Conservation (phyloP, 2,329 filamentous ascomycete genomes). For the Colletotrichum salicis region DNA sequence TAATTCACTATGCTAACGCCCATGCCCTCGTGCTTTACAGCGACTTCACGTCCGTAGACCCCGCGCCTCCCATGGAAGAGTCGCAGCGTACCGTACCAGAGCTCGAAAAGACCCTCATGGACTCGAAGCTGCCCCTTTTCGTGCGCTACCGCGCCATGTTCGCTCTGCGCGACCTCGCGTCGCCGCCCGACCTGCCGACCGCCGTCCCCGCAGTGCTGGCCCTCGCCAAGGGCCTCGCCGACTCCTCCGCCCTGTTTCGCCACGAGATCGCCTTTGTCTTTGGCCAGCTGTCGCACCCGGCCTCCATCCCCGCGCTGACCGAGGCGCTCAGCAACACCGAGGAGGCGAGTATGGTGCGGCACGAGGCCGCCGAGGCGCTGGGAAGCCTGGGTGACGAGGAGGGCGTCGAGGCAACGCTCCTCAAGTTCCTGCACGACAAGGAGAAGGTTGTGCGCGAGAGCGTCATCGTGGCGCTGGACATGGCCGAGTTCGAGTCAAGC, state of each 20-base stretch:
- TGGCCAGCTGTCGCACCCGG: constrained; percentile 93
- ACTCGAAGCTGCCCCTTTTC: constrained; percentile 84
- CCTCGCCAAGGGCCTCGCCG: constrained; percentile 84
- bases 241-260: constrained; percentile 91
- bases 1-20: constrained; percentile 26
- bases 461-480: constrained; percentile 93
- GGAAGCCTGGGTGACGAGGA: constrained; percentile 94
- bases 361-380: constrained; percentile 96
- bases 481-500: constrained; percentile 95
- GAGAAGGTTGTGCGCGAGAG: constrained; percentile 96
- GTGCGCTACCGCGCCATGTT: constrained; percentile 98
- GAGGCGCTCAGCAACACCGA: constrained; percentile 79
- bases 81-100: constrained; percentile 76
- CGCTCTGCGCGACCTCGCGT: constrained; percentile 91
- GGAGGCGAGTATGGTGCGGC: constrained; percentile 95
- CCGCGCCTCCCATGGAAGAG: constrained; percentile 86
- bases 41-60: constrained; percentile 95
- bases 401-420: constrained; percentile 88
- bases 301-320: constrained; percentile 91
- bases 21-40: constrained; percentile 58
- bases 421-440: constrained; percentile 85
- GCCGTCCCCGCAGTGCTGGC: constrained; percentile 88
- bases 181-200: constrained; percentile 89
- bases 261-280: constrained; percentile 99
- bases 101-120: constrained; percentile 80